Base-by-base conservation (phyloP, 78 protist genomes). In the Chrysochromulina parva region DNA sequence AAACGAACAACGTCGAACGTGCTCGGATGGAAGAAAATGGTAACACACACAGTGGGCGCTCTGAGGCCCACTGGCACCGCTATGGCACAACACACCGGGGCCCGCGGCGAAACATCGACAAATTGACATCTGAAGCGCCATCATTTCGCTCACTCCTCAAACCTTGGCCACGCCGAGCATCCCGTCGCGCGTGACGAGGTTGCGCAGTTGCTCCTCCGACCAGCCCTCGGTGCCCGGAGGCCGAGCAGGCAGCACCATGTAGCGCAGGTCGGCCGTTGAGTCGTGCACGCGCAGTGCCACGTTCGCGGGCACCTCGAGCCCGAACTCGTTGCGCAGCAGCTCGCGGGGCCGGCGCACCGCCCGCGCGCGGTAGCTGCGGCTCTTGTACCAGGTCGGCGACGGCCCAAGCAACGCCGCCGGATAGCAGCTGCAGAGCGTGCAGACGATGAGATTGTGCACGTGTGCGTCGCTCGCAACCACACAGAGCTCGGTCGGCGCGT, bases 351-450 rank as follows among this genome's bases (percentile, higher is more conserved):
- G 85, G 19, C 88, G 66, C 7, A 94, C 96, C 14, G 74, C 87
- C 17, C 94, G 88, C 17, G 92, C 60, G 13, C 96, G 88, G 73
- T 90, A 94, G 13, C 57, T 0, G n/a, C 81, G 65, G 48, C 50
- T 0, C 81, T 85, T 89, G 89, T 94, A 94, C 94, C 94, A 94
- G 28, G 91, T 13, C 2, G 96, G 96, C 62, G 93, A 67, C 22
- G 26, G 90, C 11, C 96, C 96, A 3, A 94, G 73, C 4, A 94
- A 0, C 3, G 90, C 17, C 50, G 55, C 9, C 38, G 96, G 96
- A 62, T 94, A 94, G 91, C 96, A 94, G 4, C 89, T 65, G 80
- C 95, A 92, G 58, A 94, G 91, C 5, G 95, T 94, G 89, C 95
- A 94, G 55, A 91, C 65, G 22, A 94, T 76, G 3, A 94, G 67